phyloP scores from a whole-genome alignment of 345 rosid species.

The Eutrema heterophyllum region DNA sequence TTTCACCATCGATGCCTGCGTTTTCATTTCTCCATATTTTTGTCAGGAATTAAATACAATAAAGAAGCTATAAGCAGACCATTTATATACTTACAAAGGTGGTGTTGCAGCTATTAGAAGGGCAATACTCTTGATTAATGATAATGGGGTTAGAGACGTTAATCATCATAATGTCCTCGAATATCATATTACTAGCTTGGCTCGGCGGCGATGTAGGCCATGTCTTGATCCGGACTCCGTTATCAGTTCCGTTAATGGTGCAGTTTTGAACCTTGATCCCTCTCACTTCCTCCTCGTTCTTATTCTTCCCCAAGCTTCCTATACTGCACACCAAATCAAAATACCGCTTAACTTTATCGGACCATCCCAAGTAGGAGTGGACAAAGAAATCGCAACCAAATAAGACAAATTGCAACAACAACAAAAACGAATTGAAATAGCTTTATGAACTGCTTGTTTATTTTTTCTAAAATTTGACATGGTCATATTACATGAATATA shows the following conservation, averaged over 20 bases:
- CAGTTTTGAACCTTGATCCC: constrained; percentile 33
- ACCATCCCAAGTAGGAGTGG: neutral
- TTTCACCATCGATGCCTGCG: constrained; percentile 48
- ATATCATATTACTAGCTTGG: neutral
- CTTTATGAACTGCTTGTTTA: no score
- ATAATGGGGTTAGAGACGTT: constrained; percentile 25
- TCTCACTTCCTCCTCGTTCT: constrained; percentile 23
- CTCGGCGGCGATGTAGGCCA: neutral
- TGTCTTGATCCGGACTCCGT: neutral
- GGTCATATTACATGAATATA: neutral
- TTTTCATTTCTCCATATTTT: neutral
- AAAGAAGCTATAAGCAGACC: no score
- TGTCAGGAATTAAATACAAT: neutral
- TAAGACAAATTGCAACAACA: no score
- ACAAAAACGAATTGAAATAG: no score
- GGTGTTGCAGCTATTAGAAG: neutral
- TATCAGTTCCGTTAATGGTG: constrained; percentile 13
- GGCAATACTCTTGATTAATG: constrained; percentile 33
- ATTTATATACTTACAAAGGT: neutral
- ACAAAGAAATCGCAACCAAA: neutral
- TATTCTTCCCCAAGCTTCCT: constrained; percentile 43
- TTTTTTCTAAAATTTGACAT: no score
- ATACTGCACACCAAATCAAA: constrained; percentile 19
- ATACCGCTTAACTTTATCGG: neutral
- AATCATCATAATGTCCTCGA: constrained; percentile 14